Evolutionary conservation across 129 eudicot genomes (phyloP).

Genomic region (Flaveria sonorensis): DNA sequence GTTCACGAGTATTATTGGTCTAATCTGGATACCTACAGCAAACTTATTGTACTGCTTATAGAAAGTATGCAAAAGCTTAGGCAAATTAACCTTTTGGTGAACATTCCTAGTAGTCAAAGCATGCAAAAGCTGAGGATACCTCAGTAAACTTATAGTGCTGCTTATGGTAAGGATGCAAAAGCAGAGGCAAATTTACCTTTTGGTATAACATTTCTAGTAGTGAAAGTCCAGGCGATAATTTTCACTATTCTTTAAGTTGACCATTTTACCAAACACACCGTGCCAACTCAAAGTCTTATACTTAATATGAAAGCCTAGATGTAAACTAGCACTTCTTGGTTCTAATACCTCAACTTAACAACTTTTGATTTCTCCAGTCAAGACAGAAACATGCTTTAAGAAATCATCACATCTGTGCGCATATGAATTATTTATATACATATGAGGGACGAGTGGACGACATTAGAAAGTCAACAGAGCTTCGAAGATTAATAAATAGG

Average conservation of each 20-base stretch:
- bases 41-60: background rate
- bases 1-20: background rate
- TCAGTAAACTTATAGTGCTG: background rate
- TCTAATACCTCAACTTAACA: slow-evolving; percentile 3
- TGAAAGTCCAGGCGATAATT: background rate
- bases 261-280: background rate
- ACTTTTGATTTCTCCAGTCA: slow-evolving; percentile 2
- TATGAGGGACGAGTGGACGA: background rate
- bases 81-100: slow-evolving; percentile 4
- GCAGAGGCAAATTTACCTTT: slow-evolving; percentile 4
- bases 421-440: background rate
- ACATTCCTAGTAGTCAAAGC: background rate
- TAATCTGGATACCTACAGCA: slow-evolving; percentile 17
- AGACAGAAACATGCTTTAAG: background rate
- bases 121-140: slow-evolving; percentile 14
- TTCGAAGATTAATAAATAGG: background rate
- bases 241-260: slow-evolving; percentile 1
- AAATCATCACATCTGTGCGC: background rate
- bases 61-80: background rate
- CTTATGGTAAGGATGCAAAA: background rate
- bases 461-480: background rate
- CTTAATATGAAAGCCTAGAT: background rate
- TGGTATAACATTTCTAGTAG: background rate
- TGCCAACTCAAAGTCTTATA: background rate
- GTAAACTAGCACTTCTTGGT: slow-evolving; percentile 3